Conservation (phyloP, 257 asterid genomes). For the Forsythia viridissima region DNA sequence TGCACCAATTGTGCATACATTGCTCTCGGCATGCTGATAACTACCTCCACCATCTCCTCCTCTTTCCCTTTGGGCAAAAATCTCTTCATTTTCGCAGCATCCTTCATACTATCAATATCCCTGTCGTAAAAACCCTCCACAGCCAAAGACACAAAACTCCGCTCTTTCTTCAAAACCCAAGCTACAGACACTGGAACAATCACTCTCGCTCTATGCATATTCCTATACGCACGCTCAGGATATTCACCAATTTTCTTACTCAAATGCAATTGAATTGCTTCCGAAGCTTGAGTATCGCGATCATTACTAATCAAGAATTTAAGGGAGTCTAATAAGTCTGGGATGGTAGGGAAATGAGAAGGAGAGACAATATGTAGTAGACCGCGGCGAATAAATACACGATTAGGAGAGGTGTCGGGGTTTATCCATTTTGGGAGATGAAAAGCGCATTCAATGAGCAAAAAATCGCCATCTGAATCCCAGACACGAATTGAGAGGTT, state of each 20-base stretch:
- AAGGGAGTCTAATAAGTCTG: slow-evolving; percentile 48
- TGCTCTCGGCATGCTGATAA: slow-evolving; percentile 83
- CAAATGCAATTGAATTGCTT: slow-evolving; percentile 63
- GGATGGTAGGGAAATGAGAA: slow-evolving; percentile 41
- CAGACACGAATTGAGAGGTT: slow-evolving; percentile 65
- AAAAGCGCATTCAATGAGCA: slow-evolving; percentile 78
- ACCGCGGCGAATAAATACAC: slow-evolving; percentile 78
- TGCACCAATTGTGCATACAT: slow-evolving; percentile 93
- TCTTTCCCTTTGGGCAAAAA: slow-evolving; percentile 59
- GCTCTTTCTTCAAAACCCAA: slow-evolving; percentile 75
- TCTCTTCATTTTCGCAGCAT: slow-evolving; percentile 74
- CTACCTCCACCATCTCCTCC: slow-evolving; percentile 73
- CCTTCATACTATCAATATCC: slow-evolving; percentile 88
- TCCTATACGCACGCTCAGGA: slow-evolving; percentile 65
- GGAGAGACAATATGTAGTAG: slow-evolving; percentile 61
- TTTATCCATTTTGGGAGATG: slow-evolving; percentile 87
- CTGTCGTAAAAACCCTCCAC: slow-evolving; percentile 90
- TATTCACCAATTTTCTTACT: slow-evolving; percentile 61
- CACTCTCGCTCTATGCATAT: slow-evolving; percentile 67
- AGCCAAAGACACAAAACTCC: slow-evolving; percentile 64
- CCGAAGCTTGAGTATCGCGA: slow-evolving; percentile 43
- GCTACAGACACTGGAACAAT: slow-evolving; percentile 73
- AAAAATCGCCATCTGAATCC: slow-evolving; percentile 87
- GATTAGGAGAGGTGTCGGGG: slow-evolving; percentile 74
- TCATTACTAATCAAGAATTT: slow-evolving; percentile 35